Conservation (phyloP, 345 rosid species). For the Eucalyptus regnans region DNA sequence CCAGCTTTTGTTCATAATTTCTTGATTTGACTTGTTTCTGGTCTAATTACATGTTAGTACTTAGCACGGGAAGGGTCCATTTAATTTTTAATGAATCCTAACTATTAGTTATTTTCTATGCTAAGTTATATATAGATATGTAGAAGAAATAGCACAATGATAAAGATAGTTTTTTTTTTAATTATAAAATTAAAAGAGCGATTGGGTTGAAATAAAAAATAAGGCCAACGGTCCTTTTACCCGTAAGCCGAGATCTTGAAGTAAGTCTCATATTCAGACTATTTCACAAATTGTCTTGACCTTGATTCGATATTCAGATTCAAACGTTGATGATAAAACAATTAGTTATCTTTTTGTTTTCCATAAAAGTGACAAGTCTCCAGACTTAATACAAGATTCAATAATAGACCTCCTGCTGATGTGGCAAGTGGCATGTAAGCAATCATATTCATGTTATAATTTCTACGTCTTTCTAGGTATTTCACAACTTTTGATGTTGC, state of each 20-base stretch:
- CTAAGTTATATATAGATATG: too few relatives aligned
- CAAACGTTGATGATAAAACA: rapidly evolving
- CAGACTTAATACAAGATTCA: too few relatives aligned
- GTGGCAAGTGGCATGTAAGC: not conserved
- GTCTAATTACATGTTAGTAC: too few relatives aligned
- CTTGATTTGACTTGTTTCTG: too few relatives aligned
- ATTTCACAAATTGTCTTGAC: not conserved
- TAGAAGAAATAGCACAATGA: too few relatives aligned
- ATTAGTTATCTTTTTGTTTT: not conserved
- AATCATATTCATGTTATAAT: not conserved
- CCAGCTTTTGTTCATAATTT: too few relatives aligned
- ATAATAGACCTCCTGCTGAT: rapidly evolving
- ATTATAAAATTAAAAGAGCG: too few relatives aligned
- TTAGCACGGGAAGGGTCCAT: too few relatives aligned
- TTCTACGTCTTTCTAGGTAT: rapidly evolving
- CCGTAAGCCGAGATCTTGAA: not conserved
- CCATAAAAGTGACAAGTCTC: not conserved
- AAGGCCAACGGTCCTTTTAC: not conserved
- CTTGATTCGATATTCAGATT: rapidly evolving
- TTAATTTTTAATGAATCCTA: too few relatives aligned
- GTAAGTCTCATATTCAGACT: not conserved
- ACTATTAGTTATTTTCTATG: too few relatives aligned
- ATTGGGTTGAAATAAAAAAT: not conserved
- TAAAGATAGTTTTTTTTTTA: too few relatives aligned
- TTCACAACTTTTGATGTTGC: not conserved